Evolutionary conservation across 768 basidiomycete species (phyloP), one percentile per base, ranked within the genome.

Genomic region (Amanita phalloides): DNA sequence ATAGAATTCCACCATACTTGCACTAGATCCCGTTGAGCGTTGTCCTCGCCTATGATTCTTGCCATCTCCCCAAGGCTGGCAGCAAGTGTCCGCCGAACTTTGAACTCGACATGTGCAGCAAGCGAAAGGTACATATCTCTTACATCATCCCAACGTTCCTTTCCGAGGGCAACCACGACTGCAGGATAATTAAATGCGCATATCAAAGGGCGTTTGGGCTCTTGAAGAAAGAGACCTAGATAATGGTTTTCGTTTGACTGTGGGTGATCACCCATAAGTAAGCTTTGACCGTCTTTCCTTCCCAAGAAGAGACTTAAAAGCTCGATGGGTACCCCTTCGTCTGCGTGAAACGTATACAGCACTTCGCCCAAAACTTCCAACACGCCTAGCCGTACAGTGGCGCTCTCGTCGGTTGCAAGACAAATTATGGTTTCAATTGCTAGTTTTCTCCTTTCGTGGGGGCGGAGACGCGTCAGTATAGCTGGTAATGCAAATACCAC

Each of bases 131-230:
- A 94, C 41, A 79, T 68, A 3, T 75, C 74, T 17, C 85, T 78
- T 21, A 98, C 66, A 53, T 84, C 78, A 30, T 50, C 57, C 95
- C 95, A 98, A 42, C 88, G 77, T 1, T 68, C 66, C 10, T 69
- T 68, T 3, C 95, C 95, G 25, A 96, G 71, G 0, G 92, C 87
- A 4, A 92, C 73, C 3, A 83, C 80, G 6, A 97, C 88, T 5
- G 92, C 94, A 21, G 95, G 95, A 61, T 88, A 87, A 67, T 96
- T 91, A 68, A 90, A 92, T 4, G 88, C 88, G 62, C 85, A 87
- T 39, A 90, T 81, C 20, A 90, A 70, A 1, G 86, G 78, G 9
- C 90, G 80, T 45, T 84, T 77, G 3, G 82, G 78, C 61, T 91
- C 86, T 36, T 75, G 71, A 59, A 73, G 77, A 60, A 81, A 77